A percentile compares a stretch with the other conserved stretches of the same genome.
These are phyloP conservation scores for Leccinum broughii DNA, from an alignment of 768 basidiomycete genomes.

Conservation along the genomic window DNA sequence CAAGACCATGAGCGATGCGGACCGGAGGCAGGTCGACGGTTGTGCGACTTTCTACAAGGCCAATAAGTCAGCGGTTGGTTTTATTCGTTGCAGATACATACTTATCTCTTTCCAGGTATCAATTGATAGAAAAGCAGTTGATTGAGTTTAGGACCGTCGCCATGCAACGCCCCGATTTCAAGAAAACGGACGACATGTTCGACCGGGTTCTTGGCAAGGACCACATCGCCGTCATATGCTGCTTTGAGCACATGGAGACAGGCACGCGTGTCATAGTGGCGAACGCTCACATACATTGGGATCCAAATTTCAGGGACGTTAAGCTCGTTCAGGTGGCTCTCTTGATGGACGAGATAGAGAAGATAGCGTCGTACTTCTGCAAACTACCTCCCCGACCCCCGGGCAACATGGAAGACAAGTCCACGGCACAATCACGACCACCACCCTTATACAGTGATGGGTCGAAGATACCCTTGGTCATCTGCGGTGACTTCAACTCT, in stretches of 20 bases:
- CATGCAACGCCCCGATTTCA: constrained; percentile 90
- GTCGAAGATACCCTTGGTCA: constrained; percentile 84
- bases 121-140: constrained; percentile 89
- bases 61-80: constrained; percentile 61
- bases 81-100: background rate
- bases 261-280: constrained; percentile 87
- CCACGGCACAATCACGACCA: constrained; percentile 39
- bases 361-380: constrained; percentile 82
- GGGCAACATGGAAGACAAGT: constrained; percentile 28
- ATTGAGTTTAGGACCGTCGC: constrained; percentile 93
- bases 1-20: constrained; percentile 87
- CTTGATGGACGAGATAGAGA: constrained; percentile 89
- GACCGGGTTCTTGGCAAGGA: constrained; percentile 96
- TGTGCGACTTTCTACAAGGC: constrained; percentile 96
- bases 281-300: constrained; percentile 93
- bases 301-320: constrained; percentile 89
- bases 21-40: constrained; percentile 89
- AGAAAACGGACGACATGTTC: constrained; percentile 99
- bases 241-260: constrained; percentile 84
- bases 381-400: constrained; percentile 71
- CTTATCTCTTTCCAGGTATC: constrained; percentile 57
- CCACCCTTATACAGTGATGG: constrained; percentile 80
- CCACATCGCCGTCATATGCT: constrained; percentile 84
- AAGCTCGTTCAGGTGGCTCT: constrained; percentile 96
- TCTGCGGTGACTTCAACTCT: constrained; percentile 98